A percentile compares a stretch with the other conserved stretches of the same genome.
Evolutionary conservation across 2,329 filamentous ascomycete species (phyloP).

Genomic region (Aspergillus sp.): DNA sequence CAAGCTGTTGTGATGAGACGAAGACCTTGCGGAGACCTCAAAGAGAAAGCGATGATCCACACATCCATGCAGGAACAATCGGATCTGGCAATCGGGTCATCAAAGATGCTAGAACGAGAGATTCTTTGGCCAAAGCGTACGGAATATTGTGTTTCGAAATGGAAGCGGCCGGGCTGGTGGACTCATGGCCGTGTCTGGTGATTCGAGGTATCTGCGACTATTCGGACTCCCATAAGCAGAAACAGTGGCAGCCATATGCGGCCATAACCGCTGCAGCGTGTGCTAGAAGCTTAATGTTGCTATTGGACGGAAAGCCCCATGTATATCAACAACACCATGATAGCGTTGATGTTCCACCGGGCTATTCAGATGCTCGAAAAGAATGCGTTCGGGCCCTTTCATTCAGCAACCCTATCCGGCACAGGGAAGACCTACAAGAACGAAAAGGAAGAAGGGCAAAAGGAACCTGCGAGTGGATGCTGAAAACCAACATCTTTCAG

Average conservation of each 20-base stretch:
- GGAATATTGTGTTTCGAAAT: conserved; percentile 1
- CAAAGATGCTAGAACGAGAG: not conserved
- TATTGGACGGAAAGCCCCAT: too few species aligned
- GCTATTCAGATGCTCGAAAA: too few species aligned
- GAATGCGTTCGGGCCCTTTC: too few species aligned
- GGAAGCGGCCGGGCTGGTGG: not conserved
- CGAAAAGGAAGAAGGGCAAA: too few species aligned
- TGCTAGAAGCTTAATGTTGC: not conserved
- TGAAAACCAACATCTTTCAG: too few species aligned
- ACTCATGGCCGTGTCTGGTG: not conserved
- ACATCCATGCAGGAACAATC: conserved; percentile 1
- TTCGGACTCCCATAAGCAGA: not conserved
- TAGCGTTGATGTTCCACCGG: too few species aligned
- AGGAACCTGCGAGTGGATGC: too few species aligned
- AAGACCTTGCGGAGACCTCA: not conserved
- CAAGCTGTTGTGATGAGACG: too few species aligned
- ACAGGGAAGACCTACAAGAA: too few species aligned
- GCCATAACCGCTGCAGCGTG: not conserved
- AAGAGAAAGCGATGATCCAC: not conserved
- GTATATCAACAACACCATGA: too few species aligned
- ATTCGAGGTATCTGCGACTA: not conserved
- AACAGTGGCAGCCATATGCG: not conserved
- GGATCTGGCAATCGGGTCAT: conserved; percentile 2
- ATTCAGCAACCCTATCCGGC: too few species aligned
- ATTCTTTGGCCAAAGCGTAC: not conserved